Base-by-base conservation (phyloP, 2,329 filamentous ascomycete genomes). In the Eurotiales sp. region DNA sequence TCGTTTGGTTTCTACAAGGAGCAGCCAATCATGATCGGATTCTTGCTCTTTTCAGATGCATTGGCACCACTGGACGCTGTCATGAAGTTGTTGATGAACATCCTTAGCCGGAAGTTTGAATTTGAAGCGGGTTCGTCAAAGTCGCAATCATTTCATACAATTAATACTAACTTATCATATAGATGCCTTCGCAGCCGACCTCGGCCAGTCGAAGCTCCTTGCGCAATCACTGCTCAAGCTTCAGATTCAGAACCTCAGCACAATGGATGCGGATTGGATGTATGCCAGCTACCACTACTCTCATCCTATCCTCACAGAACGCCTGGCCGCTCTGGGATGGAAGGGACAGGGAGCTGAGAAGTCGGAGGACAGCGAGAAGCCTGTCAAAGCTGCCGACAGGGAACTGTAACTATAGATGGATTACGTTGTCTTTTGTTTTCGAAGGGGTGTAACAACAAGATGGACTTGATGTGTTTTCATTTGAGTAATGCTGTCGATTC, bases 271-370 rank as follows among this genome's bases (percentile, higher is more conserved):
- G 23, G 95, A 99, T 73, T 95, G 88, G 87, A 84, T 96, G 81
- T 99, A 95, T 72, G 93, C 93, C 49, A 95, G 87, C 73, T 99
- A 97, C 78, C 91, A 99, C 76, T 96, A 95, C 79, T 96, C 92
- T 21, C 93, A 99, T 73, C 93, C 93, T 1, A 96, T 97, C 59
- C 77, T 99, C 59, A 88, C 91, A 1, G 95, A 99, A 80, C 84
- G 93, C 63, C 79, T 99, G 63, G 89, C 88, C 71, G 93, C 92
- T 1, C 80, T 99, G 55, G 86, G 88, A 58, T 99, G 92, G 91
- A 84, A 85, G 65, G 84, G 88, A 55, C 73, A 73, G 61, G 65
- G 69, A 37, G 66, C 73, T 29, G 72, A 73, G 50, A 79, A 82
- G 71, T 64, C 66, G 25, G 71, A 77, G 60, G 79, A 82, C 56